These are phyloP conservation scores for Patellifolia procumbens DNA, from an alignment of 179 eudicot species.

Conservation along the genomic window DNA sequence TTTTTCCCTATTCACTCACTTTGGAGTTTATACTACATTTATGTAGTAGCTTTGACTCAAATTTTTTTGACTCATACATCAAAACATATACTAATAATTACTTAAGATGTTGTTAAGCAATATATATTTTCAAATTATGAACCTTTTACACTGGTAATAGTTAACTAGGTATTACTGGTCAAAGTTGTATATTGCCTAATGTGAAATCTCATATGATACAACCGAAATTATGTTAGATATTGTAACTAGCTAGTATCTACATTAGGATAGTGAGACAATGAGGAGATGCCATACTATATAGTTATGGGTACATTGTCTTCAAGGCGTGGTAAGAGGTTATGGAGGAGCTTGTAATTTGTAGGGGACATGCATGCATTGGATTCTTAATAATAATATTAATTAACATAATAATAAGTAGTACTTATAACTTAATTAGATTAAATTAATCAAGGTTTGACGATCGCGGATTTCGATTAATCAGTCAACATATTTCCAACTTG, in stretches of 20 bases:
- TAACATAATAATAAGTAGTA: background rate
- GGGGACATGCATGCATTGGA: constrained; percentile 44
- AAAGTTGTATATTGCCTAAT: too few relatives aligned
- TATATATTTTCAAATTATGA: too few relatives aligned
- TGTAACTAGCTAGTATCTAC: background rate
- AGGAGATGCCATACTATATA: constrained; percentile 10
- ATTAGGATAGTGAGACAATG: constrained; percentile 25
- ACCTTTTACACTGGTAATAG: too few relatives aligned
- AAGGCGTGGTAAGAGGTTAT: constrained; percentile 14
- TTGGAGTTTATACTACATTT: too few relatives aligned
- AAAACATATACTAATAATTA: too few relatives aligned
- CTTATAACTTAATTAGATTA: constrained; percentile 4
- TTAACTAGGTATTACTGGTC: too few relatives aligned
- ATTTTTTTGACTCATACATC: too few relatives aligned
- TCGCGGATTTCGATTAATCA: constrained; percentile 71
- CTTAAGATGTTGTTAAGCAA: too few relatives aligned
- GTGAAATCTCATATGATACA: too few relatives aligned
- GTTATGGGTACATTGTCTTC: constrained; percentile 14
- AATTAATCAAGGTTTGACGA: constrained; percentile 50
- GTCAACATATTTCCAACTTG: constrained; percentile 75
- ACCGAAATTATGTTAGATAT: too few relatives aligned
- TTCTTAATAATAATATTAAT: constrained; percentile 15
- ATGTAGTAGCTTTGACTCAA: too few relatives aligned
- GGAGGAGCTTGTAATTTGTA: constrained; percentile 16
- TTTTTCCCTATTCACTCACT: too few relatives aligned